Percentiles rank a stretch among this genome's conserved stretches.
These are phyloP conservation scores for Globisporangium paddicum DNA, from an alignment of 352 stramenopile species.

Conservation along the genomic window DNA sequence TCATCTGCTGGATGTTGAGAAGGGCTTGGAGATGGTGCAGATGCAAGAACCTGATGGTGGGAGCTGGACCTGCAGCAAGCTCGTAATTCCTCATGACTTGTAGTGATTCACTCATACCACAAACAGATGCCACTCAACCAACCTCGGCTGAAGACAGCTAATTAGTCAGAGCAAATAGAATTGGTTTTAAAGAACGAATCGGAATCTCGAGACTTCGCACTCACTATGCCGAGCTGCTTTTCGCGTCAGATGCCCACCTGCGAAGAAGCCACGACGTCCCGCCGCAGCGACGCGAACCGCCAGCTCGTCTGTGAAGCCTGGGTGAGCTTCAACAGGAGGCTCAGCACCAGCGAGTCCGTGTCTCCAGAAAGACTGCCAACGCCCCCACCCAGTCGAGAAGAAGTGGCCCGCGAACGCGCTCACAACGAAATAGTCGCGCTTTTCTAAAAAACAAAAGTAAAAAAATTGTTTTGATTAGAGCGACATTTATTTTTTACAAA, in stretches of 20 bases:
- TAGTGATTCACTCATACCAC: no score
- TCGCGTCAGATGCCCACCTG: constrained; percentile 4
- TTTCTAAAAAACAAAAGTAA: no score
- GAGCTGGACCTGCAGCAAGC: constrained; percentile 95
- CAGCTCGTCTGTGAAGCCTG: no score
- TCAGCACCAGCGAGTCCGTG: constrained; percentile 69
- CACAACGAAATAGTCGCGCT: constrained; percentile 45
- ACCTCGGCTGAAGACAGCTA: no score
- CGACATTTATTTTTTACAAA: no score
- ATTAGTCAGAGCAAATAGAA: no score
- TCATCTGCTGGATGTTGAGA: constrained; percentile 99
- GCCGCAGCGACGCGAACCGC: constrained; percentile 62
- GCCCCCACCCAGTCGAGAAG: constrained; percentile 54
- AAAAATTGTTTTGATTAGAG: no score
- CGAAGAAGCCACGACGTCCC: constrained; percentile 19
- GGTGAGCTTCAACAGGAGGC: constrained; percentile 84
- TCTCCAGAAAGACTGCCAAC: constrained; percentile 89
- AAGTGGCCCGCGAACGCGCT: constrained; percentile 62
- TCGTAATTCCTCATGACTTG: no score
- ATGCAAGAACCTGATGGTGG: constrained; percentile 75
- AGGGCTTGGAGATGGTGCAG: constrained; percentile 87
- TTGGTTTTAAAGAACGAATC: no score
- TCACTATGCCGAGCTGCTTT: no score
- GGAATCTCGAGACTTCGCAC: no score
- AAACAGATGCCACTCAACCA: no score